Evolutionary conservation across 2,329 filamentous ascomycete genomes (phyloP), one percentile per base, ranked within the genome.

Genomic region (Rutstroemia sydowiana): DNA sequence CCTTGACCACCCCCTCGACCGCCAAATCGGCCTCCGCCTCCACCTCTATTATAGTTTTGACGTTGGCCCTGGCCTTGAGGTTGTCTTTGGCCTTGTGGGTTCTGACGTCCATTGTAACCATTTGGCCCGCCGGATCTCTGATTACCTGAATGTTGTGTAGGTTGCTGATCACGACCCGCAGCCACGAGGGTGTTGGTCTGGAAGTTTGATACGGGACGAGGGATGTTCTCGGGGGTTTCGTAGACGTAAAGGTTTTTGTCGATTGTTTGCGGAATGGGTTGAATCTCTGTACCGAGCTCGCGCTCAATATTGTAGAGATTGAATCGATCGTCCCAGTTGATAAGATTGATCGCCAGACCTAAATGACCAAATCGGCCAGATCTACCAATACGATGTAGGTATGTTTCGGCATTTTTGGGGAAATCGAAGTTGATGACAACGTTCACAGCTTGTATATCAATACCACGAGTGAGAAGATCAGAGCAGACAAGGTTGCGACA

Each of bases 371-470:
- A 98, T 60, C 93, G 88, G 61, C 93, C 93, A 47, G 93, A 98
- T 67, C 93, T 88, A 75, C 93, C 93, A 68, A 98, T 98, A 61
- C 93, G 89, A 73, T 98, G 93, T 53, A 98, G 83, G 68, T 98
- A 98, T 0, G 93, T 98, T 73, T 98, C 93, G 14, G 93, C 95
- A 65, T 98, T 98, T 75, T 98, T 98, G 50, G 93, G 93, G 70
- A 98, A 98, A 66, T 98, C 93, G 66, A 98, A 98, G 75, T 98
- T 98, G 81, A 98, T 98, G 68, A 98, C 93, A 51, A 98, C 93
- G 64, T 98, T 98, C 66, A 98, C 93, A 49, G 93, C 93, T 71
- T 98, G 93, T 59, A 98, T 98, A 73, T 98, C 93, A 65, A 98
- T 98, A 82, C 93, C 93, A 72, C 93, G 91, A 58, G 93, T 98